phyloP scores from a whole-genome alignment of 176 grass and related monocot species.

The bread wheat (Triticum aestivum) region DNA sequence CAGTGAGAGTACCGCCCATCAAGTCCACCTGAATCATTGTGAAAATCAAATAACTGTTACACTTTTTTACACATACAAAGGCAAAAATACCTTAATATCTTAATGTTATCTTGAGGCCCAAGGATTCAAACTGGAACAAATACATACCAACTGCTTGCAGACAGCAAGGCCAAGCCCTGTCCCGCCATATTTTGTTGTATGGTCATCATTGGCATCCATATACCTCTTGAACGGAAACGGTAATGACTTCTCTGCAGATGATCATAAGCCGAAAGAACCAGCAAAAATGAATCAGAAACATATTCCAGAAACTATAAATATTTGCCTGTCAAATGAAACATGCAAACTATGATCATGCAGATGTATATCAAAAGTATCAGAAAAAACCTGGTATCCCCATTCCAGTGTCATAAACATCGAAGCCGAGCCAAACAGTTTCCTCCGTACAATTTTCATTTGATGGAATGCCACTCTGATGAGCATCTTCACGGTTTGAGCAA shows the following conservation, averaged over 20 bases:
- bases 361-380: slow-evolving; percentile 20
- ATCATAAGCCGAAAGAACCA: slow-evolving; percentile 15
- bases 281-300: slow-evolving; percentile 14
- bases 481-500: slow-evolving; percentile 40
- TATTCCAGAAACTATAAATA: background rate
- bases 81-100: background rate
- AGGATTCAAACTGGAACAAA: background rate
- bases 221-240: slow-evolving; percentile 71
- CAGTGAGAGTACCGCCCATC: slow-evolving; percentile 72
- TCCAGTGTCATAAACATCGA: slow-evolving; percentile 79
- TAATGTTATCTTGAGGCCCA: background rate
- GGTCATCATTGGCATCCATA: slow-evolving; percentile 67
- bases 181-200: slow-evolving; percentile 83
- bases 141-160: slow-evolving; percentile 88
- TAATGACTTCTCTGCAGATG: slow-evolving; percentile 69
- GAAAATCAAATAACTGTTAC: slow-evolving; percentile 3
- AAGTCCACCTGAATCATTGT: slow-evolving; percentile 69
- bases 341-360: background rate
- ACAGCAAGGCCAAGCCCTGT: slow-evolving; percentile 90
- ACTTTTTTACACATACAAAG: background rate
- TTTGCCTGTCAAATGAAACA: background rate
- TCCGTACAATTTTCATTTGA: slow-evolving; percentile 14
- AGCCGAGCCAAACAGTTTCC: slow-evolving; percentile 71
- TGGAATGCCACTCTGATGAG: slow-evolving; percentile 38
- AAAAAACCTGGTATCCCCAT: slow-evolving; percentile 93